Percentiles rank a stretch among this genome's conserved stretches.
These are phyloP conservation scores for Gaeumannomyces sp. DNA, from an alignment of 2,329 filamentous ascomycete genomes.

Conservation along the genomic window DNA sequence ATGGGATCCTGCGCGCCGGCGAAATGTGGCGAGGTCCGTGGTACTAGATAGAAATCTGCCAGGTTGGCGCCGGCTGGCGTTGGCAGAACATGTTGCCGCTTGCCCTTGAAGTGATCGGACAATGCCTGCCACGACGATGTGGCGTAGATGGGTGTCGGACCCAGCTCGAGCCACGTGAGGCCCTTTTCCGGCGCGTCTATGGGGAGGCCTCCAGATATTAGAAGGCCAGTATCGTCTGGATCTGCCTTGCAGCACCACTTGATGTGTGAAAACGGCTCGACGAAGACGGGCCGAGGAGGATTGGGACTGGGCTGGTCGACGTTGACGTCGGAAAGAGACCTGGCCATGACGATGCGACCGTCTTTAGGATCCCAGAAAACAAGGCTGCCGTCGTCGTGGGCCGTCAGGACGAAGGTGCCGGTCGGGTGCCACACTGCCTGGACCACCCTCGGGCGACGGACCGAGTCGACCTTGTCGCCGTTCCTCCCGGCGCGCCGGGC, in stretches of 20 bases:
- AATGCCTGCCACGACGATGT: slow-evolving; percentile 87
- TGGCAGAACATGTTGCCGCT: slow-evolving; percentile 62
- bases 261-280: slow-evolving; percentile 71
- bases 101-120: slow-evolving; percentile 72
- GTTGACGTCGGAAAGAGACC: slow-evolving; percentile 69
- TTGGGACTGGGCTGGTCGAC: slow-evolving; percentile 52
- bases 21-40: slow-evolving; percentile 78
- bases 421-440: slow-evolving; percentile 93
- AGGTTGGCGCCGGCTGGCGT: slow-evolving; percentile 74
- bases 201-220: slow-evolving; percentile 76
- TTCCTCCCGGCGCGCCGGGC: slow-evolving; percentile 79
- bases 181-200: slow-evolving; percentile 64
- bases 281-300: slow-evolving; percentile 44
- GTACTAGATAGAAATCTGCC: slow-evolving; percentile 75
- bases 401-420: slow-evolving; percentile 80
- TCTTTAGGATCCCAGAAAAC: slow-evolving; percentile 95
- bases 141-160: slow-evolving; percentile 80
- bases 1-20: slow-evolving; percentile 85
- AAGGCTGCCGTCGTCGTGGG: slow-evolving; percentile 83
- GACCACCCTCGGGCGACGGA: slow-evolving; percentile 67
- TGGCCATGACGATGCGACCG: slow-evolving; percentile 73
- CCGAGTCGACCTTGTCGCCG: slow-evolving; percentile 51
- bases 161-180: slow-evolving; percentile 84
- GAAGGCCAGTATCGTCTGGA: slow-evolving; percentile 82
- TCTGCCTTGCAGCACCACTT: slow-evolving; percentile 94